Conservation (phyloP, 75 land plant genomes). For the Chamaecyparis obtusa region DNA sequence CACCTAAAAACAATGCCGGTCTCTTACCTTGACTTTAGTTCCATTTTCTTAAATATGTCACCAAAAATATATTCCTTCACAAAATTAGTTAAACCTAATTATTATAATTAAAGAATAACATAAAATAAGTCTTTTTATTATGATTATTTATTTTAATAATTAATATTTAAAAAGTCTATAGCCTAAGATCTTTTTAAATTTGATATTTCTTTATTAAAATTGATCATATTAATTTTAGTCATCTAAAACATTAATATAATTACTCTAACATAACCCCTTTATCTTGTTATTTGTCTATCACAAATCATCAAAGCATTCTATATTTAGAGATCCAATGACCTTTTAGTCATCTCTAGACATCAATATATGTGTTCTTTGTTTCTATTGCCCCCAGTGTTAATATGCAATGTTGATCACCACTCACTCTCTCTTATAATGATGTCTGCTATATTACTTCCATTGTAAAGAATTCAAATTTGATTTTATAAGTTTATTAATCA, state of each 20-base stretch:
- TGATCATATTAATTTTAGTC: neutral
- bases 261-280: neutral
- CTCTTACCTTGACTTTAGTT: no score
- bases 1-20: no score
- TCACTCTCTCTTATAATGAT: neutral
- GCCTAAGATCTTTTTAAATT: neutral
- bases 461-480: neutral
- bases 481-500: neutral
- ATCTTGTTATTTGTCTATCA: neutral
- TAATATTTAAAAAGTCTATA: neutral
- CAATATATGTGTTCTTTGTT: neutral
- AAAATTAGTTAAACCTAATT: no score
- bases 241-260: neutral
- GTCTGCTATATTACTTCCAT: neutral
- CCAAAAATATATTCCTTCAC: neutral
- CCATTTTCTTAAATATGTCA: neutral
- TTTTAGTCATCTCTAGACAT: neutral
- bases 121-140: neutral
- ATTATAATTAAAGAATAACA: neutral
- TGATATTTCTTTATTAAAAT: neutral
- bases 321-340: neutral
- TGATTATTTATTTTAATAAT: neutral
- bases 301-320: neutral
- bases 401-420: no score
- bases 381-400: neutral